Base-by-base conservation (phyloP, 805 yeast species). In the Saccharomyces mikatae region DNA sequence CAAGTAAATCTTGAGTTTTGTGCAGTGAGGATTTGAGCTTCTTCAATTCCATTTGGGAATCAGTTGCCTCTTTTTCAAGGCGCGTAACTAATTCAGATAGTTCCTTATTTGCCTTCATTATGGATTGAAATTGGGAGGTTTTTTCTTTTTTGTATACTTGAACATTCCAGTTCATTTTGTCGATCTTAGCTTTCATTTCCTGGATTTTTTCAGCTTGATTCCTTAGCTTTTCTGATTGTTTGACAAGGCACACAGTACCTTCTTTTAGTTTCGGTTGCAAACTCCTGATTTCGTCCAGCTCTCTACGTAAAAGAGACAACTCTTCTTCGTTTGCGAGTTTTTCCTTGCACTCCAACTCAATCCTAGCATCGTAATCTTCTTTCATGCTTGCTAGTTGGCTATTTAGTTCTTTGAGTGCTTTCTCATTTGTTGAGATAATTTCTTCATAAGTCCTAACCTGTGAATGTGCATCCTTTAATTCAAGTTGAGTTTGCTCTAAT, bases 361-460 rank as follows among this genome's bases (percentile, higher is more conserved):
- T 59, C 11, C 59, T 57, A 2, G 50, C 53, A 17, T 57, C 51
- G 0, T 71, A 54, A 1, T 58, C 50, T 10, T 58, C 56, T 58
- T 76, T 78, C 58, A 68, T 77, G 48, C 68, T 69, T 49, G 77
- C 87, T 64, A 78, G 85, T 1, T 84, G 73, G 21, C 72, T 71
- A 30, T 80, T 82, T 55, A 87, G 72, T 48, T 76, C 74, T 46
- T 72, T 69, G 44, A 88, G 73, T 4, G 89, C 82, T 52, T 79
- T 80, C 63, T 88, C 95, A 3, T 89, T 81, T 13, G 86, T 81
- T 52, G 71, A 70, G 0, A 90, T 83, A 47, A 88, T 76, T 17
- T 72, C 74, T 54, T 83, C 80, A 65, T 83, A 80, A 59, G 84
- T 83, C n/a, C 75, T 75, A 9, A 80, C 76, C 61, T 78, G 82